These are phyloP conservation scores for Arabis alpina DNA, from an alignment of 345 rosid genomes.

Conservation along the genomic window DNA sequence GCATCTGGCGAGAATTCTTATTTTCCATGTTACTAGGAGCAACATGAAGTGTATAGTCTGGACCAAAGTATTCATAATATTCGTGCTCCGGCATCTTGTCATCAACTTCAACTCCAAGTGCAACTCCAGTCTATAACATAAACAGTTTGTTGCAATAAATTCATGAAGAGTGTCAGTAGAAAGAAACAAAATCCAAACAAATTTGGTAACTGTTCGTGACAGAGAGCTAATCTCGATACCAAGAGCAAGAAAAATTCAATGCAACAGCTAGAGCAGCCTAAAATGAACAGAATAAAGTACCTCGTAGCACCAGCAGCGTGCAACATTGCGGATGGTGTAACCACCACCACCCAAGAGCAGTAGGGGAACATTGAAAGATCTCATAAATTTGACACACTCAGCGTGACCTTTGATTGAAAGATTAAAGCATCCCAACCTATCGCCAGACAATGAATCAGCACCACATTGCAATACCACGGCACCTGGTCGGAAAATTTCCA, in stretches of 20 bases:
- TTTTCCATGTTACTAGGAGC: slow-evolving; percentile 59
- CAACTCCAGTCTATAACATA: slow-evolving; percentile 65
- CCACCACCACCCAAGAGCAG: slow-evolving; percentile 76
- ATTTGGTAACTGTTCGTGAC: not conserved
- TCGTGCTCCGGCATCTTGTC: slow-evolving; percentile 86
- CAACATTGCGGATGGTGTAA: slow-evolving; percentile 75
- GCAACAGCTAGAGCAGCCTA: slow-evolving; percentile 15
- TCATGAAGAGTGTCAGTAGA: not conserved
- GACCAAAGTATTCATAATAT: slow-evolving; percentile 81
- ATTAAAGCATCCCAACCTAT: slow-evolving; percentile 73
- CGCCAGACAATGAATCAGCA: slow-evolving; percentile 74
- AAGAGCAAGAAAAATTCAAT: slow-evolving; percentile 14
- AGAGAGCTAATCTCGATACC: not conserved
- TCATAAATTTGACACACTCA: slow-evolving; percentile 73
- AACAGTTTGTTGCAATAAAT: slow-evolving; percentile 15
- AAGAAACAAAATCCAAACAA: not conserved
- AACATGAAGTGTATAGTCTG: slow-evolving; percentile 68
- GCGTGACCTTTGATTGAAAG: slow-evolving; percentile 82
- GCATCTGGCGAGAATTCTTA: slow-evolving; percentile 61
- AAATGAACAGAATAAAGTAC: slow-evolving; percentile 36
- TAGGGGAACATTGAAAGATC: slow-evolving; percentile 76
- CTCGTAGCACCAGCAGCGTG: slow-evolving; percentile 87
- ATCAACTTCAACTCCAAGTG: slow-evolving; percentile 74
- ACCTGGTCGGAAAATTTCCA: slow-evolving; percentile 69
- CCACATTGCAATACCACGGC: slow-evolving; percentile 74